phyloP scores from a whole-genome alignment of 768 basidiomycete species.

The Lactifluus rugatus region DNA sequence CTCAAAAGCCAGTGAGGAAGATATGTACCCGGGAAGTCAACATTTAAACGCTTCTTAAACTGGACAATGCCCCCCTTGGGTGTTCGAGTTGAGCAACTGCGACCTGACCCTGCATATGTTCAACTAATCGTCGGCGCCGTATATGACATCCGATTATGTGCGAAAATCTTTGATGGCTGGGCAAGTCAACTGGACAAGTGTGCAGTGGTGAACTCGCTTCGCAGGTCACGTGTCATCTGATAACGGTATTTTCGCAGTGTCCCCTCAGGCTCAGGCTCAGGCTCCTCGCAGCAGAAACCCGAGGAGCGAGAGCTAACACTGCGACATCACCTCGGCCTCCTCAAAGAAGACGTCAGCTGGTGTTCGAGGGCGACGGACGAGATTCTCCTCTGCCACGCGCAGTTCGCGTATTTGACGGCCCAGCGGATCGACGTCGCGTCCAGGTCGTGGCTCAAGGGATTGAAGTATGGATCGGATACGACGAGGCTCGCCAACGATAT shows the following conservation, averaged over 20 bases:
- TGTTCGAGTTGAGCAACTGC: slow-evolving; percentile 1
- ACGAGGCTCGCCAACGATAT: slow-evolving; percentile 11
- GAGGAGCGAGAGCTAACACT: neutral
- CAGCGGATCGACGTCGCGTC: slow-evolving; percentile 4
- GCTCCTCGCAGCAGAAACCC: neutral
- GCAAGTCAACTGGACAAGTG: slow-evolving; percentile 3
- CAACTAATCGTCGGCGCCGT: neutral
- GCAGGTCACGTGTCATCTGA: neutral
- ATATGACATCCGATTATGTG: slow-evolving; percentile 10
- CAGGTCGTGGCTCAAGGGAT: slow-evolving; percentile 1
- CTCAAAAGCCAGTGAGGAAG: slow-evolving; percentile 2
- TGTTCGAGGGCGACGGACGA: slow-evolving; percentile 5
- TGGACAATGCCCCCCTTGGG: neutral
- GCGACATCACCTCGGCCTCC: neutral
- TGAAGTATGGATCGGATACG: slow-evolving; percentile 1
- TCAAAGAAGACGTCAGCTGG: neutral
- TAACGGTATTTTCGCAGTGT: neutral
- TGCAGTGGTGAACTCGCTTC: neutral
- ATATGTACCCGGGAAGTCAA: slow-evolving; percentile 1
- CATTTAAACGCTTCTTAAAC: slow-evolving; percentile 1
- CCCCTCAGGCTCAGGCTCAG: no score
- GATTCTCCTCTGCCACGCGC: slow-evolving; percentile 7
- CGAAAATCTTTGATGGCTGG: slow-evolving; percentile 12
- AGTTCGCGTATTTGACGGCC: slow-evolving; percentile 7
- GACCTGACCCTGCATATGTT: neutral